Base-by-base conservation (phyloP, 2,329 filamentous ascomycete genomes). In the Metarhizium humberi region DNA sequence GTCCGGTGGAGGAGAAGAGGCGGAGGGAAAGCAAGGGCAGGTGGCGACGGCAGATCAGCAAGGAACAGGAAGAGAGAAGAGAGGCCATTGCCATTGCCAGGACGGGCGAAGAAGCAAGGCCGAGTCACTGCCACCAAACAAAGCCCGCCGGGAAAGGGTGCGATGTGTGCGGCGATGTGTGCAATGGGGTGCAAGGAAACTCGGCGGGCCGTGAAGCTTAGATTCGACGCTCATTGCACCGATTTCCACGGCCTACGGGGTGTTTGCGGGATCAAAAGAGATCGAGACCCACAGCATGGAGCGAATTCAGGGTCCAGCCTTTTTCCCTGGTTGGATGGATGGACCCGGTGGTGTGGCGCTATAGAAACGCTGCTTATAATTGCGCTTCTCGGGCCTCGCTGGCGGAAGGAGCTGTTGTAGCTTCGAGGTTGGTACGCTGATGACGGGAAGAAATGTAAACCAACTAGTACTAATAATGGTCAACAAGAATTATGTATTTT, bases 141-240 rank as follows among this genome's bases (percentile, higher is more conserved):
- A 34, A 11, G 32, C 32, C 32, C 6, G 32, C 32, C 32, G 6
- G 42, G 42, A 30, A 54, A 29, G 32, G 50, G 45, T 36, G 34
- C 14, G 32, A 51, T 29, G 36, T 20, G 25, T 25, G 36, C 25
- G 30, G 29, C 32, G 40, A 25, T 30, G 38, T 16, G 30, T 50
- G 55, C 48, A 49, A 38, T 32, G 50, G 38, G 40, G 34, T 38
- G 18, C 53, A 46, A 36, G 13, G 14, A 13, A 51, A 50, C 45
- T 13, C 43, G 30, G 56, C 51, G 53, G 56, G 51, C 53, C 53
- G 48, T 40, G 53, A 57, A 43, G 57, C 57, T n/a, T 50, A 66
- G 65, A 69, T 70, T 56, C 54, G 52, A 55, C 60, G 54, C 66
- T 63, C 59, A 69, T 69, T 69, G 67, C 64, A 60, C 62, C 69